Evolutionary conservation across 192 early-diverging fungal genomes (phyloP).

Genomic region (Pilobolus umbonatus): DNA sequence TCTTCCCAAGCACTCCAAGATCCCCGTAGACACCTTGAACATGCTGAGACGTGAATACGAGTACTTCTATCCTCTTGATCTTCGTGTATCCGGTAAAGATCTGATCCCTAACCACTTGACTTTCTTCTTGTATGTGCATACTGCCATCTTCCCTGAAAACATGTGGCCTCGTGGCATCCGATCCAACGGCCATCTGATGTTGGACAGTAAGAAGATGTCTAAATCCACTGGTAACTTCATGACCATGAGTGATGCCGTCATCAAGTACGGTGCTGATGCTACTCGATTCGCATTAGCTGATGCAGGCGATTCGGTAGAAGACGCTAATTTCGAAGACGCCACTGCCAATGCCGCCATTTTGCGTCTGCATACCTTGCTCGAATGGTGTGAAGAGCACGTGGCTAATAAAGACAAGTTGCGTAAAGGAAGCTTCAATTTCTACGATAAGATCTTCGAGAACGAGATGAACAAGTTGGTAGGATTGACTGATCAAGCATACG

Average conservation of each 20-base stretch:
- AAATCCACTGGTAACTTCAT: slow-evolving; percentile 98
- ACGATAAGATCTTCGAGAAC: slow-evolving; percentile 87
- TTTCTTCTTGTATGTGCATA: slow-evolving; percentile 96
- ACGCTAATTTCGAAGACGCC: slow-evolving; percentile 96
- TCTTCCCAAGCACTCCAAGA: slow-evolving; percentile 52
- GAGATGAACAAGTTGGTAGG: slow-evolving; percentile 78
- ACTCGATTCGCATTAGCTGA: slow-evolving; percentile 92
- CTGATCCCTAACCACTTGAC: slow-evolving; percentile 96
- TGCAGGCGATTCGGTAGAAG: slow-evolving; percentile 93
- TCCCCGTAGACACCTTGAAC: slow-evolving; percentile 66
- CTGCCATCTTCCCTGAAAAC: slow-evolving; percentile 86
- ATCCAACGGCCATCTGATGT: slow-evolving; percentile 90
- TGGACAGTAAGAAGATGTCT: slow-evolving; percentile 97
- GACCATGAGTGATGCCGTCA: slow-evolving; percentile 72
- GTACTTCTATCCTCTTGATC: slow-evolving; percentile 97
- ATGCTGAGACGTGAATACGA: slow-evolving; percentile 84
- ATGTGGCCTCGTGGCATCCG: slow-evolving; percentile 87
- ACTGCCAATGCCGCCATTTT: slow-evolving; percentile 95
- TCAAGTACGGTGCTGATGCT: slow-evolving; percentile 93
- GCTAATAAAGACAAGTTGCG: slow-evolving; percentile 43
- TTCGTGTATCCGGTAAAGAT: slow-evolving; percentile 96
- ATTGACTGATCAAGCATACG: slow-evolving; percentile 68
- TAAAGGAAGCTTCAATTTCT: slow-evolving; percentile 57
- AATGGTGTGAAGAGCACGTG: slow-evolving; percentile 80
- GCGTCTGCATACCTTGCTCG: slow-evolving; percentile 81